These are phyloP conservation scores for Incumbomyces delicatus DNA, from an alignment of 2,329 filamentous ascomycete species.

Conservation along the genomic window DNA sequence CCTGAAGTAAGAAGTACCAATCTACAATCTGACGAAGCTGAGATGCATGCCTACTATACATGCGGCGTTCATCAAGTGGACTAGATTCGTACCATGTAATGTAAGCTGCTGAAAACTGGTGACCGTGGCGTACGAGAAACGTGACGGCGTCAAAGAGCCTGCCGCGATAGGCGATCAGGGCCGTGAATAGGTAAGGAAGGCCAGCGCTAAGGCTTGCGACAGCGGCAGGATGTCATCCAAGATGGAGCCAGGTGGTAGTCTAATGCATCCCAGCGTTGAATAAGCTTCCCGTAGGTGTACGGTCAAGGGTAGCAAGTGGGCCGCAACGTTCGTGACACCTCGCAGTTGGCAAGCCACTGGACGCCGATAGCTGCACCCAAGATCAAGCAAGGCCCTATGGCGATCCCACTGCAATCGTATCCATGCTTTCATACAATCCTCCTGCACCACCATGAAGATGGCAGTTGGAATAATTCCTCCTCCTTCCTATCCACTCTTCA, in stretches of 20 bases:
- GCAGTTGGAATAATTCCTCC: background rate
- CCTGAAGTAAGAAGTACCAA: no score
- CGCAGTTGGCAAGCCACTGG: slow-evolving; percentile 6
- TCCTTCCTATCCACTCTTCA: background rate
- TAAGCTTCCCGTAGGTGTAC: background rate
- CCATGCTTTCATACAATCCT: slow-evolving; percentile 4
- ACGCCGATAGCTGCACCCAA: background rate
- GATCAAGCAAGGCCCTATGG: slow-evolving; percentile 1
- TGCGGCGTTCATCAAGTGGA: background rate
- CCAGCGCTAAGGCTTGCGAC: background rate
- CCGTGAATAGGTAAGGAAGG: slow-evolving; percentile 1
- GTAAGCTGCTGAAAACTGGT: background rate
- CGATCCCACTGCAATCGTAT: slow-evolving; percentile 3
- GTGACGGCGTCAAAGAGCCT: slow-evolving; percentile 2
- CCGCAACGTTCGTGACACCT: slow-evolving; percentile 6
- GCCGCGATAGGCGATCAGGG: slow-evolving; percentile 2
- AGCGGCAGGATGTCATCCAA: background rate
- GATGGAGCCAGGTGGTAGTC: background rate
- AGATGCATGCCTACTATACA: background rate
- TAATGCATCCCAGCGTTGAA: background rate
- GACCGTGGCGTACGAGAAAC: background rate
- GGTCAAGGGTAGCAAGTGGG: slow-evolving; percentile 1
- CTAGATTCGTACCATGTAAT: no score
- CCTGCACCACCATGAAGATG: slow-evolving; percentile 5
- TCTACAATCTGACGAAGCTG: background rate